Conservation (phyloP, 1,139 yeast species). For the Diutina mesorugosa region DNA sequence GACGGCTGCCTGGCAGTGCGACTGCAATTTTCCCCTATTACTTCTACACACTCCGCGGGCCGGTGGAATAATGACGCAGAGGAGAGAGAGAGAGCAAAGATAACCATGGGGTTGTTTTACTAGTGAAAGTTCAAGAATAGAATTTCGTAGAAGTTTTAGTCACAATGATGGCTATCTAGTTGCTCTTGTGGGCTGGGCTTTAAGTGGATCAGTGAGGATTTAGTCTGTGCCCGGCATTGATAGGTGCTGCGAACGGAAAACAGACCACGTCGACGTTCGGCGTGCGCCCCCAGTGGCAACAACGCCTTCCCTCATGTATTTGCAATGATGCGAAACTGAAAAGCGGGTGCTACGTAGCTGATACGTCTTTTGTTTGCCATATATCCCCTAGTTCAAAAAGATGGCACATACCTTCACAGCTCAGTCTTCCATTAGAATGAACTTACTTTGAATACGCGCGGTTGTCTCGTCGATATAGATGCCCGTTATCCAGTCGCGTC, state of each 20-base stretch:
- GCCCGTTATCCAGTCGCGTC: too few species aligned
- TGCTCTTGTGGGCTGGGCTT: too few species aligned
- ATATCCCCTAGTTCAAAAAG: too few species aligned
- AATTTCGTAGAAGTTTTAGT: background rate
- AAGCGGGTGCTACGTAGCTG: too few species aligned
- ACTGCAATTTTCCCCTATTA: constrained; percentile 1
- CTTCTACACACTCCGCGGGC: background rate
- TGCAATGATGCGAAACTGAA: background rate
- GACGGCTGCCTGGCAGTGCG: background rate
- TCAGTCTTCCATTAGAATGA: too few species aligned
- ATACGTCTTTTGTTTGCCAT: too few species aligned
- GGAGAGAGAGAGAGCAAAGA: background rate
- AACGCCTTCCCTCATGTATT: background rate
- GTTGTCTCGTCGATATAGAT: too few species aligned
- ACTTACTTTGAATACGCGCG: too few species aligned
- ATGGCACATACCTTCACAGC: too few species aligned
- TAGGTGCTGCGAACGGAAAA: background rate
- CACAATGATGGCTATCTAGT: background rate
- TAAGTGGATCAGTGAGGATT: too few species aligned
- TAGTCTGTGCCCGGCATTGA: background rate
- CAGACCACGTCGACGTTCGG: background rate
- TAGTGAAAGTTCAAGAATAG: too few species aligned
- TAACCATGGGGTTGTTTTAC: too few species aligned
- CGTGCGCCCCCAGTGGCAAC: background rate
- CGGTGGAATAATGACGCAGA: background rate